Evolutionary conservation across 2,329 filamentous ascomycete genomes (phyloP).

Genomic region (Aspergillus texensis): DNA sequence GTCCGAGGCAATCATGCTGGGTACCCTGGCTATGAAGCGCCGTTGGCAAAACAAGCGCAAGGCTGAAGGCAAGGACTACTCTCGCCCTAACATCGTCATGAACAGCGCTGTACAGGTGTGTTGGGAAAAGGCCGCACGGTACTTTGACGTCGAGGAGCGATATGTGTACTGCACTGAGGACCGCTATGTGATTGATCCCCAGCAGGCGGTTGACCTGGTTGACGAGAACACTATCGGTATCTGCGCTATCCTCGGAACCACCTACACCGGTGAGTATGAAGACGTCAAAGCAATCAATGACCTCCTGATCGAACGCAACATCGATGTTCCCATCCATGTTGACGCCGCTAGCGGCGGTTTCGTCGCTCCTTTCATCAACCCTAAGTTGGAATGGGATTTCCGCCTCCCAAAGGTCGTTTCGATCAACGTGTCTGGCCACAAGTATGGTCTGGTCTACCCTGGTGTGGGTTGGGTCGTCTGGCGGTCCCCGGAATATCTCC

Average conservation of each 20-base stretch:
- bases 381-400: slow-evolving; percentile 89
- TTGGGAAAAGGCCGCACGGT: slow-evolving; percentile 90
- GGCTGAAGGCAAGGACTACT: slow-evolving; percentile 77
- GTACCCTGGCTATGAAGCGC: slow-evolving; percentile 84
- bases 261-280: slow-evolving; percentile 95
- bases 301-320: slow-evolving; percentile 70
- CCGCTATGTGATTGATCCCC: slow-evolving; percentile 66
- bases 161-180: slow-evolving; percentile 66
- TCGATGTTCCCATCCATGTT: slow-evolving; percentile 88
- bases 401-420: slow-evolving; percentile 83
- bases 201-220: slow-evolving; percentile 62
- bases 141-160: slow-evolving; percentile 92
- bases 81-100: slow-evolving; percentile 91
- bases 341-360: slow-evolving; percentile 92
- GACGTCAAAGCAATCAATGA: slow-evolving; percentile 92
- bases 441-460: slow-evolving; percentile 79
- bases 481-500: slow-evolving; percentile 79
- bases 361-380: slow-evolving; percentile 86
- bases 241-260: slow-evolving; percentile 86
- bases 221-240: slow-evolving; percentile 85
- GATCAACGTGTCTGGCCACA: slow-evolving; percentile 94
- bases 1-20: slow-evolving; percentile 67
- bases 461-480: slow-evolving; percentile 94
- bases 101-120: slow-evolving; percentile 94
- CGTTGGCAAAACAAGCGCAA: slow-evolving; percentile 86